Base-by-base conservation (phyloP, 345 rosid species). In the Gossypium thurberi region DNA sequence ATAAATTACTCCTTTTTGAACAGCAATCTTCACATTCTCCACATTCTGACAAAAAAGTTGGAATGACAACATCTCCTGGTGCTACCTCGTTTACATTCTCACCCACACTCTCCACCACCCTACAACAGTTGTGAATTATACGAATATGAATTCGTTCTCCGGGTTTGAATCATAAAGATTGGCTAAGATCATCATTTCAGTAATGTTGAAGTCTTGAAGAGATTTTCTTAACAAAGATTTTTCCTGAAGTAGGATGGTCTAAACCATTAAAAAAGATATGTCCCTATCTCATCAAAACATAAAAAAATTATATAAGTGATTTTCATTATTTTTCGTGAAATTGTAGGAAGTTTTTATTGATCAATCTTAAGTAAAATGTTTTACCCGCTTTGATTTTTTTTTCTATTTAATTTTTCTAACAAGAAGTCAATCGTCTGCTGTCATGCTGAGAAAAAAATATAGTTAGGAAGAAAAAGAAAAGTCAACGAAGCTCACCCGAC, bases 61-160 rank as follows among this genome's bases (percentile, higher is more conserved):
- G 98, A 52, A 94, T 77, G 5, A 94, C 96, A 0, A 66, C 61
- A 67, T 94, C 97, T 65, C 97, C 98, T 82, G 75, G 84, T 2
- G 53, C 72, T 23, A 94, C 72, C 74, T 83, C 90, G 1, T 70
- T 72, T 4, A 90, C 97, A n/a, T 84, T 78, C 77, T 88, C 91
- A 10, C 98, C 98, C 0, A 91, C 86, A 77, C 98, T 94, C 79
- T 94, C 98, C 52, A 94, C 96, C 10, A 84, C 77, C 77, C 98
- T 90, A 77, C 53, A 82, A 47, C 14, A 74, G 8, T 68, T 15
- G 23, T 0, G 9, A 48, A 47, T 47, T 25, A 7, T 46, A 46
- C 14, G 56, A 14, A 47, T 2, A 65, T n/a, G 2, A 65, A 43
- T 4, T 63, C 42, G 3, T 40, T 63, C 14, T 12, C 25, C 8